phyloP scores from a whole-genome alignment of 805 yeast genomes.

The Schizosaccharomyces osmophilus region DNA sequence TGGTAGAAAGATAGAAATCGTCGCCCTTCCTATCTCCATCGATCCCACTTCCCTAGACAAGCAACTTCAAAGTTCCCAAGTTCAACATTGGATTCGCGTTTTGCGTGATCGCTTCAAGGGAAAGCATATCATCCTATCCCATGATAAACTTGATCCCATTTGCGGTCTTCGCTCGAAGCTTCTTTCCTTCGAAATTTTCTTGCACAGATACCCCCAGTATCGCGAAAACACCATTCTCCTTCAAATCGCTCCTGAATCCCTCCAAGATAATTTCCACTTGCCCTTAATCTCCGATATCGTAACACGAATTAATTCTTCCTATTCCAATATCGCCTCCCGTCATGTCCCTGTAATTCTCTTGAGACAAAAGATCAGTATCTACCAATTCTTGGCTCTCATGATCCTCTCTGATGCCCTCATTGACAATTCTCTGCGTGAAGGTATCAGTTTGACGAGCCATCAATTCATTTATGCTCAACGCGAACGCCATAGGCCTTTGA shows the following conservation, averaged over 20 bases:
- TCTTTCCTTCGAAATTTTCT: slow-evolving; percentile 60
- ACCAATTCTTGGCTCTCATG: slow-evolving; percentile 67
- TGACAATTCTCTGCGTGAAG: slow-evolving; percentile 83
- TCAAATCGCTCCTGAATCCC: slow-evolving; percentile 48
- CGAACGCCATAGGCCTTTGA: slow-evolving; percentile 34
- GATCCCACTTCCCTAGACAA: slow-evolving; percentile 23
- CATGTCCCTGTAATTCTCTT: slow-evolving; percentile 63
- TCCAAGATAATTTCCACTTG: slow-evolving; percentile 33
- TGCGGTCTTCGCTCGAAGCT: slow-evolving; percentile 76
- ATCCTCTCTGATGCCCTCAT: slow-evolving; percentile 70
- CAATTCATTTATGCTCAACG: slow-evolving; percentile 60
- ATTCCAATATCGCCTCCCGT: slow-evolving; percentile 41
- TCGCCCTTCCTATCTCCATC: slow-evolving; percentile 18
- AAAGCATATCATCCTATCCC: slow-evolving; percentile 49
- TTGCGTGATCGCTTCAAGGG: slow-evolving; percentile 59
- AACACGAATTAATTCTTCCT: slow-evolving; percentile 52
- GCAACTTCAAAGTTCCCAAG: slow-evolving; percentile 20
- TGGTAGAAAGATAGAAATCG: slow-evolving; percentile 15
- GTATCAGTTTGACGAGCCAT: slow-evolving; percentile 89
- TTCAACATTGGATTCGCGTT: slow-evolving; percentile 31
- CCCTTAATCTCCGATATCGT: slow-evolving; percentile 51
- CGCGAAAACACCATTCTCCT: slow-evolving; percentile 49
- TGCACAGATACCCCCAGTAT: slow-evolving; percentile 46
- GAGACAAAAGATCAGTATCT: slow-evolving; percentile 70
- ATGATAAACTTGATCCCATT: slow-evolving; percentile 71